Conservation (phyloP, 139 green algal genomes). For the Coccomyxa sp. region DNA sequence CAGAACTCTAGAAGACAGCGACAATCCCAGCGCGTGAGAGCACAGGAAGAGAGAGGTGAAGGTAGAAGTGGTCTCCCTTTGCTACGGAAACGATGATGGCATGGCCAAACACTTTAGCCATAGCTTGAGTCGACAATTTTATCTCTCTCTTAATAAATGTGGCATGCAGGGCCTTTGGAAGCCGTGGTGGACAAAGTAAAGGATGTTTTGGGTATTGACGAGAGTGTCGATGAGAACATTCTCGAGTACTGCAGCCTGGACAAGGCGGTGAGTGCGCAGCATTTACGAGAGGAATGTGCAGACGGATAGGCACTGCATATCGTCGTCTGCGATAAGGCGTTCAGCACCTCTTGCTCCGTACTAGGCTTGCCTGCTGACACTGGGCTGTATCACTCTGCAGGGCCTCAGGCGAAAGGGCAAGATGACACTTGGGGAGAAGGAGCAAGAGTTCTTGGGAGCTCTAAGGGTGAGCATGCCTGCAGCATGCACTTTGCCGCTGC, state of each 20-base stretch:
- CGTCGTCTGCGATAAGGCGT: not conserved
- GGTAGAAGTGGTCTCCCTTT: too few relatives aligned
- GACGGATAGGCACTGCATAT: not conserved
- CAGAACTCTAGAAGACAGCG: too few relatives aligned
- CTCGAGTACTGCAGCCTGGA: slow-evolving; percentile 29
- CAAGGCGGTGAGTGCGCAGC: not conserved
- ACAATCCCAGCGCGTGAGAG: too few relatives aligned
- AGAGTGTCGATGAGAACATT: slow-evolving; percentile 25
- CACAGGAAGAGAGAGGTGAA: too few relatives aligned
- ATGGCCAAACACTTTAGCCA: not conserved
- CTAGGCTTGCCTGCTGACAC: not conserved
- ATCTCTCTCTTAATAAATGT: too few relatives aligned
- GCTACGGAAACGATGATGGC: too few relatives aligned
- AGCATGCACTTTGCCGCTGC: not conserved
- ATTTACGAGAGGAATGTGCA: not conserved
- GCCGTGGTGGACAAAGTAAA: not conserved
- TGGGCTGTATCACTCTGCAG: slow-evolving; percentile 8
- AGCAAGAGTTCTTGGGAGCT: slow-evolving; percentile 79
- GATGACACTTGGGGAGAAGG: slow-evolving; percentile 75
- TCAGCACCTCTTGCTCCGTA: too few relatives aligned
- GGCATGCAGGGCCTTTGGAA: too few relatives aligned
- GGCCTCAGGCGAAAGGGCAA: slow-evolving; percentile 15
- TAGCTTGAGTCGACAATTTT: not conserved
- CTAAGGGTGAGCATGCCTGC: slow-evolving; percentile 35
- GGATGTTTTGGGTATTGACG: not conserved